phyloP scores from a whole-genome alignment of 495 filamentous ascomycete genomes.

The Daldinia concentrica region DNA sequence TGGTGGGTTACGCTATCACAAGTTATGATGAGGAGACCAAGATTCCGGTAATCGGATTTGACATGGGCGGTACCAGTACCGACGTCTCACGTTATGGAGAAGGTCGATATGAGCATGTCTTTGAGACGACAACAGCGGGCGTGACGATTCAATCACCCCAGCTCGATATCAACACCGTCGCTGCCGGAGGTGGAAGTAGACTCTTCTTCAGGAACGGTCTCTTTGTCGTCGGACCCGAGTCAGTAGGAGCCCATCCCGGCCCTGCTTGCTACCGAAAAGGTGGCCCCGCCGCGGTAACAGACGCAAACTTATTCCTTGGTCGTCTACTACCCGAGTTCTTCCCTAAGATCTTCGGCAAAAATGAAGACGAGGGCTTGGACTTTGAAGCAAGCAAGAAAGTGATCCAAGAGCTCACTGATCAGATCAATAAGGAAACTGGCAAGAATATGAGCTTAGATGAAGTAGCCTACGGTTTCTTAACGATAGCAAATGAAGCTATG shows the following conservation, averaged over 20 bases:
- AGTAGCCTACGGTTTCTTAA: conserved; percentile 88
- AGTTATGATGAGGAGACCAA: conserved; percentile 87
- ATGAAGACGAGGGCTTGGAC: conserved; percentile 89
- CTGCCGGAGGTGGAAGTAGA: conserved; percentile 55
- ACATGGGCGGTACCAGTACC: conserved; percentile 94
- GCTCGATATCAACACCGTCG: conserved; percentile 91
- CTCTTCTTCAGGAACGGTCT: conserved; percentile 51
- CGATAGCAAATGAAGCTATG: conserved; percentile 97
- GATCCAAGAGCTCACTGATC: conserved; percentile 78
- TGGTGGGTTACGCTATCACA: conserved; percentile 94
- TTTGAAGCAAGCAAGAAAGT: conserved; percentile 76
- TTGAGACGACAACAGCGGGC: conserved; percentile 95
- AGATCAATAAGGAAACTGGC: conserved; percentile 75
- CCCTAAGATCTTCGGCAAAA: conserved; percentile 94
- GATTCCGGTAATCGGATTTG: conserved; percentile 94
- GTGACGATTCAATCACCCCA: conserved; percentile 96
- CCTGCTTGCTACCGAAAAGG: conserved; percentile 54
- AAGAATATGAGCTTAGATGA: conserved; percentile 85
- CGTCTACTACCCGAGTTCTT: conserved; percentile 89
- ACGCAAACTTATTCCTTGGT: conserved; percentile 59
- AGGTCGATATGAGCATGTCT: conserved; percentile 94
- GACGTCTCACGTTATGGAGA: conserved; percentile 92
- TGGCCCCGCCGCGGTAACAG: conserved; percentile 53
- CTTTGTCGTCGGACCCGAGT: conserved; percentile 53
- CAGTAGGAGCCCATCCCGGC: conserved; percentile 49